phyloP scores from a whole-genome alignment of 1,139 yeast species.

The Candida glucosophila region DNA sequence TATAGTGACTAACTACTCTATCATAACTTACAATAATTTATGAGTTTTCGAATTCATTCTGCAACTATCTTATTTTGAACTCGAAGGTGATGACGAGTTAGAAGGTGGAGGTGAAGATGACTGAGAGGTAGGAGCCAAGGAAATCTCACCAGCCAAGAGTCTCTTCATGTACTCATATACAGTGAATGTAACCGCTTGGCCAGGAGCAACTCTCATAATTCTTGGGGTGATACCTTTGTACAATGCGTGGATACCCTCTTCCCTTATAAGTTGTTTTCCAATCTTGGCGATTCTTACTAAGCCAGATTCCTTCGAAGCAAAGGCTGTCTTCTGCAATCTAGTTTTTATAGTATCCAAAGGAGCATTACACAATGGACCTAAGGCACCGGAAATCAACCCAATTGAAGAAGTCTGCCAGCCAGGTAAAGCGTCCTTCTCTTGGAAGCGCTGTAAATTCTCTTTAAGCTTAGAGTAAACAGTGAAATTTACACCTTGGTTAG shows the following conservation, averaged over 20 bases:
- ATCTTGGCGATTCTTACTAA: slow-evolving; percentile 71
- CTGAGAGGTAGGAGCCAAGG: not conserved
- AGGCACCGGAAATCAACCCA: slow-evolving; percentile 91
- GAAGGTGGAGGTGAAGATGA: too few species aligned
- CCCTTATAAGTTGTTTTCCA: slow-evolving; percentile 72
- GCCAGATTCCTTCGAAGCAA: slow-evolving; percentile 63
- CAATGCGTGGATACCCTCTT: slow-evolving; percentile 81
- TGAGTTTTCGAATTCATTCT: too few species aligned
- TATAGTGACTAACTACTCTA: too few species aligned
- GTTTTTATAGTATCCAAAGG: slow-evolving; percentile 97
- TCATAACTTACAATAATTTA: too few species aligned
- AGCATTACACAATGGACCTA: slow-evolving; percentile 96
- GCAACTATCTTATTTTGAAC: too few species aligned
- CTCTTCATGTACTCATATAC: slow-evolving; percentile 86
- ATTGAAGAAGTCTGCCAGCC: slow-evolving; percentile 90
- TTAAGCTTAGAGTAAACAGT: slow-evolving; percentile 87
- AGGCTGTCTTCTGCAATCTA: slow-evolving; percentile 87
- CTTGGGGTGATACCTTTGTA: slow-evolving; percentile 98
- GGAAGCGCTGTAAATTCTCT: slow-evolving; percentile 60
- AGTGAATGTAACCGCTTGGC: slow-evolving; percentile 97
- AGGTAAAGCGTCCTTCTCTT: slow-evolving; percentile 61
- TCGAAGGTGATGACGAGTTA: too few species aligned
- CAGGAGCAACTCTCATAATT: slow-evolving; percentile 99
- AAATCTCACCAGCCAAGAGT: slow-evolving; percentile 39
- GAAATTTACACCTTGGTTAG: slow-evolving; percentile 97